phyloP scores from a whole-genome alignment of 2,329 filamentous ascomycete species.

The Colletotrichum sojae region DNA sequence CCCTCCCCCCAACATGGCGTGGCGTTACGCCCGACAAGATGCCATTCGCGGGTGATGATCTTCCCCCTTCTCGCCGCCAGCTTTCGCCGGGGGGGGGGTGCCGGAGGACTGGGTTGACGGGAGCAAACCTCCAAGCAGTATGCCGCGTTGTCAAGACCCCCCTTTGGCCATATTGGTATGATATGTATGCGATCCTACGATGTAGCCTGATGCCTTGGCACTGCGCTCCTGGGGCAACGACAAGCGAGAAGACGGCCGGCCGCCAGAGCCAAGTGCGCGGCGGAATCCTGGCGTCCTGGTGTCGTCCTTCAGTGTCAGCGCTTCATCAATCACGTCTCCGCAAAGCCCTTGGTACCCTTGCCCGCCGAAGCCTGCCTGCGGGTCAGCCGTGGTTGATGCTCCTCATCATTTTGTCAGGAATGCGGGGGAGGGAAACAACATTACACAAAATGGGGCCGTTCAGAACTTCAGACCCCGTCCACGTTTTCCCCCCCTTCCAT shows the following conservation, averaged over 20 bases:
- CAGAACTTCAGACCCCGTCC: constrained; percentile 1
- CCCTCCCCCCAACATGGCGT: neutral
- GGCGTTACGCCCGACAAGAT: constrained; percentile 35
- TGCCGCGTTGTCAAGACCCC: no score
- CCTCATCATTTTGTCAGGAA: constrained; percentile 29
- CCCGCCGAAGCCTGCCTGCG: no score
- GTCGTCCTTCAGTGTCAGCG: no score
- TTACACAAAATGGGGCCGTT: constrained; percentile 15
- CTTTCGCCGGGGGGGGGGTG: neutral
- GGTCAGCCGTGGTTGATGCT: constrained; percentile 4
- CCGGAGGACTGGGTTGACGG: neutral
- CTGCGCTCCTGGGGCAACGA: no score
- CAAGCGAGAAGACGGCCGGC: no score
- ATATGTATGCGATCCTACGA: neutral
- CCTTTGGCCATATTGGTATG: neutral
- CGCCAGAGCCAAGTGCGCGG: no score
- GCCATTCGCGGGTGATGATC: constrained; percentile 16
- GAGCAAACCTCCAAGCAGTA: neutral
- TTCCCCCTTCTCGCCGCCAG: neutral
- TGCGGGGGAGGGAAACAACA: constrained; percentile 33
- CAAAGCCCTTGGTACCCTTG: no score
- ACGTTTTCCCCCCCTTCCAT: neutral
- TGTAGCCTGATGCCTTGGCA: no score
- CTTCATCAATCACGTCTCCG: no score
- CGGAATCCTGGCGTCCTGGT: no score